Conservation (phyloP, 2,329 filamentous ascomycete genomes). For the Cordyceps javanica region DNA sequence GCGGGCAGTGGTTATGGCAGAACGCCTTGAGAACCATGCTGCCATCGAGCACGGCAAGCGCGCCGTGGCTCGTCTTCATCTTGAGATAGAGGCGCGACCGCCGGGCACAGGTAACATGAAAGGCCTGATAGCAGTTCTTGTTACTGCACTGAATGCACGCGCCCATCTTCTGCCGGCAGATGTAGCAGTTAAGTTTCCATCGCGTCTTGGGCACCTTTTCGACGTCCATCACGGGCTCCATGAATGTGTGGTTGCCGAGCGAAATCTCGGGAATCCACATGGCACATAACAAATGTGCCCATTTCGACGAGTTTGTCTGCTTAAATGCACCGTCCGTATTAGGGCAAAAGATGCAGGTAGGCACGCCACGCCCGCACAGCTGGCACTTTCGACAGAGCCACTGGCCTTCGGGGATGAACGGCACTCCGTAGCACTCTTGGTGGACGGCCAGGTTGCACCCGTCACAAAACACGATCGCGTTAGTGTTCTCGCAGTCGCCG, state of each 20-base stretch:
- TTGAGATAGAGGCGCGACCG: constrained; percentile 82
- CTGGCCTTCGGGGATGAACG: constrained; percentile 96
- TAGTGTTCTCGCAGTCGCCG: constrained; percentile 98
- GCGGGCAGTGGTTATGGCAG: constrained; percentile 89
- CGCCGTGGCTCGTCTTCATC: constrained; percentile 90
- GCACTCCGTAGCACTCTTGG: constrained; percentile 97
- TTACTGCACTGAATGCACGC: constrained; percentile 98
- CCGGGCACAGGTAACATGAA: constrained; percentile 93
- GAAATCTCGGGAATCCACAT: constrained; percentile 99
- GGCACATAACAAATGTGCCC: constrained; percentile 92
- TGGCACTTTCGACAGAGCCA: constrained; percentile 98
- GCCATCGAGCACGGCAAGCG: constrained; percentile 69
- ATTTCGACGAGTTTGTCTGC: constrained; percentile 92
- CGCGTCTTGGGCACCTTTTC: constrained; percentile 93
- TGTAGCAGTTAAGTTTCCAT: constrained; percentile 93
- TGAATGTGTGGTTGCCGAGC: constrained; percentile 91
- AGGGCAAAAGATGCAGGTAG: constrained; percentile 96
- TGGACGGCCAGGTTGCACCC: constrained; percentile 96
- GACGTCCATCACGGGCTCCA: constrained; percentile 97
- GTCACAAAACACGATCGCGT: constrained; percentile 98
- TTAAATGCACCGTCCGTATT: constrained; percentile 98
- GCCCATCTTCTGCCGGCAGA: constrained; percentile 95
- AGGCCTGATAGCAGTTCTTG: constrained; percentile 93
- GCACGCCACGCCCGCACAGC: constrained; percentile 84
- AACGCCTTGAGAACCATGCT: constrained; percentile 85